Conservation (phyloP, 306 rosid genomes). For the Sesbania bispinosa region DNA sequence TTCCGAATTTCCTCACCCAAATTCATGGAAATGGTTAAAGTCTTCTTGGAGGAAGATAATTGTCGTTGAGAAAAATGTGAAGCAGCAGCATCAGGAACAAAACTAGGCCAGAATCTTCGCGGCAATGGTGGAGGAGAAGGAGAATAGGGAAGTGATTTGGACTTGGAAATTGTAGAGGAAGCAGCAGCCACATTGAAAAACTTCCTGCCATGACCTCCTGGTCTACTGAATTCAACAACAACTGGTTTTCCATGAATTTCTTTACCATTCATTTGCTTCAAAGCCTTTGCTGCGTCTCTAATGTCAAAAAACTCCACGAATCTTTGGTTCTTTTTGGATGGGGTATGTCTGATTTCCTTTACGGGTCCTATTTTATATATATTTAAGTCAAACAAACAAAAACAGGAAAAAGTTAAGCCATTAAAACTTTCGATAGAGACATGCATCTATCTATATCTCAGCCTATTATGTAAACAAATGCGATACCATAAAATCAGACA, state of each 20-base stretch:
- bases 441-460: background rate
- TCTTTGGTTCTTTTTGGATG: constrained; percentile 62
- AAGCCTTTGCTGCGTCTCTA: constrained; percentile 68
- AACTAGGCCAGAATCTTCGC: constrained; percentile 20
- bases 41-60: background rate
- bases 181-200: constrained; percentile 9
- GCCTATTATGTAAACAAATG: too few species aligned
- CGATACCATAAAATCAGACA: too few species aligned
- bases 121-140: background rate
- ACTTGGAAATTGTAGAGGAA: background rate
- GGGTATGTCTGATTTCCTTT: constrained; percentile 75
- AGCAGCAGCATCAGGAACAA: background rate
- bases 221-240: constrained; percentile 66
- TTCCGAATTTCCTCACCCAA: constrained; percentile 18
- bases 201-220: constrained; percentile 57
- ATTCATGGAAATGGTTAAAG: constrained; percentile 28
- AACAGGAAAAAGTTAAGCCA: background rate
- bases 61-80: constrained; percentile 20
- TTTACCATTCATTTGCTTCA: constrained; percentile 63
- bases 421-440: constrained; percentile 32
- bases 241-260: constrained; percentile 50
- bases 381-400: background rate
- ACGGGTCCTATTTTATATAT: constrained; percentile 48
- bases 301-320: constrained; percentile 78
- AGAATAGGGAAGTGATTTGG: background rate